Evolutionary conservation across 2,329 filamentous ascomycete genomes (phyloP).

Genomic region (Claviceps sp.): DNA sequence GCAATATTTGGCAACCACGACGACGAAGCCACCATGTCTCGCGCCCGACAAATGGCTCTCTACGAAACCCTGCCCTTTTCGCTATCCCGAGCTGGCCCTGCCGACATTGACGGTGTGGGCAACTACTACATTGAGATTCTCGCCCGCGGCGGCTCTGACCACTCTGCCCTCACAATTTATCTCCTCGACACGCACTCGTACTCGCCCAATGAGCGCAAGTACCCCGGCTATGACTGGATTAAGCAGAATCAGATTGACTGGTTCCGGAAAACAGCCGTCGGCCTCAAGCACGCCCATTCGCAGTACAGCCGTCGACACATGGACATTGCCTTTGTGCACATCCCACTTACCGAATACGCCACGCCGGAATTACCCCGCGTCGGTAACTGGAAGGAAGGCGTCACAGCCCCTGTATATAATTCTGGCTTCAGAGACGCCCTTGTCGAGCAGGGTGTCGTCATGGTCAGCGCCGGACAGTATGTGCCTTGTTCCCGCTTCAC

Average conservation of each 20-base stretch:
- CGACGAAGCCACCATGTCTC: conserved; percentile 72
- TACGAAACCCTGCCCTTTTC: conserved; percentile 82
- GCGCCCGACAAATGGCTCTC: conserved; percentile 69
- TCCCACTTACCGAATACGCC: conserved; percentile 81
- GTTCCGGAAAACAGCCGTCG: conserved; percentile 69
- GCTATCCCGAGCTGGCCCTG: conserved; percentile 70
- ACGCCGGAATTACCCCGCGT: conserved; percentile 42
- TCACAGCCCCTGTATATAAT: conserved; percentile 82
- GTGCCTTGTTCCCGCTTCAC: conserved; percentile 18
- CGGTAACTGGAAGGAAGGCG: conserved; percentile 67
- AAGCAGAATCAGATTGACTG: conserved; percentile 89
- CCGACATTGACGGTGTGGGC: conserved; percentile 75
- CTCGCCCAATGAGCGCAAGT: conserved; percentile 77
- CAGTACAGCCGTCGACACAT: conserved; percentile 88
- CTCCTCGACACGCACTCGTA: conserved; percentile 88
- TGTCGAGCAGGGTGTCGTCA: conserved; percentile 69
- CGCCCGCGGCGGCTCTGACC: conserved; percentile 62
- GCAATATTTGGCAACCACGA: conserved; percentile 97
- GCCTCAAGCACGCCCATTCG: conserved; percentile 62
- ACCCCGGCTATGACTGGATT: conserved; percentile 93
- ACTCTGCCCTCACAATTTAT: conserved; percentile 90
- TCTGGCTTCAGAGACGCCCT: conserved; percentile 86
- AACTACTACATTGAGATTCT: conserved; percentile 92
- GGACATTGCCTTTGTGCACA: conserved; percentile 95
- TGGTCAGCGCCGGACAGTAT: conserved; percentile 85